Conservation (phyloP, 1,284 basidiomycete species). For the Cryptococcus deneoformans region DNA sequence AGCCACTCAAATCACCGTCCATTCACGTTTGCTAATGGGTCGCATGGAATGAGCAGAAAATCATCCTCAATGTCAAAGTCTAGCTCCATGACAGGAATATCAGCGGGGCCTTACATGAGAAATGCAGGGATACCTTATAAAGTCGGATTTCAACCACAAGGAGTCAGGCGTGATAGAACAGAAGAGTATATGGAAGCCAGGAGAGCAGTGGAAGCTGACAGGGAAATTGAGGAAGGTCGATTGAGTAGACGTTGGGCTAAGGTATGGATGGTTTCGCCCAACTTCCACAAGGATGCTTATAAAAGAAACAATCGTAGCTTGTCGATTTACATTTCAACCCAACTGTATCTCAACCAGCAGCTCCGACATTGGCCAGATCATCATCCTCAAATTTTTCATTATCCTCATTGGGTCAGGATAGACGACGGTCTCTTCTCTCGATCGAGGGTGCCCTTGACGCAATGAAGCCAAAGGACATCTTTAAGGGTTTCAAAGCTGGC, state of each 20-base stretch:
- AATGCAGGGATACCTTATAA: conserved; percentile 58
- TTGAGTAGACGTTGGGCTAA: conserved; percentile 80
- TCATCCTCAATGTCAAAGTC: conserved; percentile 20
- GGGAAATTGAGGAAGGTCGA: conserved; percentile 72
- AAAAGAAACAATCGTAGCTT: conserved; percentile 48
- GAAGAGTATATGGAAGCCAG: conserved; percentile 70
- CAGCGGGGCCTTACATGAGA: conserved; percentile 8
- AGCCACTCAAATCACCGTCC: conserved; percentile 14
- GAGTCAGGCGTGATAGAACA: conserved; percentile 66
- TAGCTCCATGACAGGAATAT: conserved; percentile 17
- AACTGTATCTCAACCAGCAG: conserved; percentile 13
- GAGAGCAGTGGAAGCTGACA: conserved; percentile 57
- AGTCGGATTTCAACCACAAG: conserved; percentile 77
- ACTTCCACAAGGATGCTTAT: background rate
- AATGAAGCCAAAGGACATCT: conserved; percentile 45
- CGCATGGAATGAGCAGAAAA: conserved; percentile 1
- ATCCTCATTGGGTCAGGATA: conserved; percentile 17
- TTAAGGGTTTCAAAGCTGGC: conserved; percentile 57
- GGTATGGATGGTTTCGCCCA: conserved; percentile 29
- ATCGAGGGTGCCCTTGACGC: conserved; percentile 40
- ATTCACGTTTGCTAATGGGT: conserved; percentile 9
- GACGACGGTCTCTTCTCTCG: conserved; percentile 24
- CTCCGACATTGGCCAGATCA: conserved; percentile 23
- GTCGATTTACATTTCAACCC: conserved; percentile 76
- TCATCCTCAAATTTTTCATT: conserved; percentile 32